Percentiles rank a stretch among this genome's conserved stretches.
Evolutionary conservation across 768 basidiomycete species (phyloP).

Genomic region (Mycena alexandri): DNA sequence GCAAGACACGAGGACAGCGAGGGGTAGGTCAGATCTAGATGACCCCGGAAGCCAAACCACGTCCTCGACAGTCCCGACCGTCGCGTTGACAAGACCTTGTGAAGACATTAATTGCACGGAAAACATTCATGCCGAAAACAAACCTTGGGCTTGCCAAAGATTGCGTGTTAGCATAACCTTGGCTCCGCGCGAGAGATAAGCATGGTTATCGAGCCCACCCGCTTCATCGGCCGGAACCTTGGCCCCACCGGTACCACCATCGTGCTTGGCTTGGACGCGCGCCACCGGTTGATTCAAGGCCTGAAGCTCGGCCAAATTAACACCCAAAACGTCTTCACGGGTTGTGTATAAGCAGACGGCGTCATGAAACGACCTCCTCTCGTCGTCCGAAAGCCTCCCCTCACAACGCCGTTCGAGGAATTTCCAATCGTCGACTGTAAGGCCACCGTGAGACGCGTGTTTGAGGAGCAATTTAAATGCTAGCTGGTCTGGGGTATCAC

Average conservation of each 20-base stretch:
- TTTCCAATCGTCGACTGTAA: too few relatives aligned
- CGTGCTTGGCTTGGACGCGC: slow-evolving; percentile 26
- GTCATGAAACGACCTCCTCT: slow-evolving; percentile 10
- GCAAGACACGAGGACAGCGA: slow-evolving; percentile 37
- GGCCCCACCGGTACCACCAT: slow-evolving; percentile 11
- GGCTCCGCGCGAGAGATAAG: slow-evolving; percentile 1
- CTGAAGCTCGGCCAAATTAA: slow-evolving; percentile 23
- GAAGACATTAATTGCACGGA: not conserved
- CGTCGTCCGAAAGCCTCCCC: too few relatives aligned
- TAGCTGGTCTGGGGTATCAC: slow-evolving; percentile 17
- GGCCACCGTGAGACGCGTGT: slow-evolving; percentile 25
- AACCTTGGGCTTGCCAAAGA: slow-evolving; percentile 30
- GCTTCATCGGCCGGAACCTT: slow-evolving; percentile 14
- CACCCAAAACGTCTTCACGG: slow-evolving; percentile 14
- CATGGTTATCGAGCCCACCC: slow-evolving; percentile 18
- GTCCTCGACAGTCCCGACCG: slow-evolving; percentile 30
- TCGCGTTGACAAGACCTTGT: slow-evolving; percentile 34
- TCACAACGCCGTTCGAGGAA: too few relatives aligned
- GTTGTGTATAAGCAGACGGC: slow-evolving; percentile 29
- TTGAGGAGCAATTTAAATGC: slow-evolving; percentile 9
- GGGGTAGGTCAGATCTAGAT: slow-evolving; percentile 27
- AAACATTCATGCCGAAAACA: not conserved
- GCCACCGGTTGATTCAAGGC: slow-evolving; percentile 25
- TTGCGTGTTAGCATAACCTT: slow-evolving; percentile 34
- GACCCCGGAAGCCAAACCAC: slow-evolving; percentile 35